Evolutionary conservation across 73 alveolate species (phyloP).

Genomic region (Paraurostyla sp.): DNA sequence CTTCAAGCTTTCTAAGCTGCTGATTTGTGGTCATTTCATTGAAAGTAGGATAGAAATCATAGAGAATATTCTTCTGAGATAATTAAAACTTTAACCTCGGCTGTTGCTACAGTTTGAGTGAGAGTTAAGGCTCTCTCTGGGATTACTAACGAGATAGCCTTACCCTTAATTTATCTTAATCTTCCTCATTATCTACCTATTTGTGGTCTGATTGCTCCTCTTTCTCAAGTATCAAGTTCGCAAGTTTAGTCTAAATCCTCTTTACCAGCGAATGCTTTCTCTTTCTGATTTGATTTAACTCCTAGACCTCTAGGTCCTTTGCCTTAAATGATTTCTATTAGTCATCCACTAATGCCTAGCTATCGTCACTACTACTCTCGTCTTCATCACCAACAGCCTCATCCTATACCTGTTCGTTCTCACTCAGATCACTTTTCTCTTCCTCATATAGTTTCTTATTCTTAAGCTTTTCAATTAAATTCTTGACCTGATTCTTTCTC

Average conservation of each 20-base stretch:
- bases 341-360: background rate
- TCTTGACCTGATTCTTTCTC: background rate
- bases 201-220: background rate
- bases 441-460: background rate
- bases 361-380: background rate
- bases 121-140: background rate
- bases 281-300: background rate
- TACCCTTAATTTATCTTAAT: background rate
- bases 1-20: slow-evolving; percentile 18
- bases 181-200: background rate
- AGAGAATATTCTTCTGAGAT: background rate
- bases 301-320: background rate
- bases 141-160: too few relatives aligned
- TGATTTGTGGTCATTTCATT: slow-evolving; percentile 5
- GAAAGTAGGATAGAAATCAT: slow-evolving; percentile 30
- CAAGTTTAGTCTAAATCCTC: background rate
- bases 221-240: background rate
- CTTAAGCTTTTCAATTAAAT: background rate
- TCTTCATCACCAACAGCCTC: background rate
- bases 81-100: background rate
- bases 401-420: background rate
- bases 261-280: background rate
- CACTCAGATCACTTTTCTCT: slow-evolving; percentile 37
- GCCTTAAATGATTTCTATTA: background rate
- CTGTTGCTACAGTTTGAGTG: background rate